Evolutionary conservation across 176 grass and related monocot species (phyloP), one percentile per base, ranked within the genome.

Genomic region (Thalia dealbata): DNA sequence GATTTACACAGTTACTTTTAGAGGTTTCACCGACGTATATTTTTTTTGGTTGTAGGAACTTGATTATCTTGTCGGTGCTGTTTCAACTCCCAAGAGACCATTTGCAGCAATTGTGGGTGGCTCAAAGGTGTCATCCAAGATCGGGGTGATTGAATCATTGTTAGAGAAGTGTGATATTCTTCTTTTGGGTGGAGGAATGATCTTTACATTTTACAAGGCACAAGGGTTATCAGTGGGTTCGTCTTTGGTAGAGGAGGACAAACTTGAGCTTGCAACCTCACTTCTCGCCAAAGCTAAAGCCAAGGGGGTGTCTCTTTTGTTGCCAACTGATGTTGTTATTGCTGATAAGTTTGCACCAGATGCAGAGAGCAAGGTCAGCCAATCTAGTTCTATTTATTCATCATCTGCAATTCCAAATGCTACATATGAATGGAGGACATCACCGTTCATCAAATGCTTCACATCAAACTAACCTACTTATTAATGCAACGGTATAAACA

Each of bases 161-260:
- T 79, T 91, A 72, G 88, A 81, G 52, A 91, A 91, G 69, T 87
- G 84, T 79, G 88, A 91, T 45, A 84, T 87, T 72, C 84, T 91
- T 74, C 81, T 91, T 76, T 73, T 91, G 76, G 88, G 88, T 46
- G 88, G 88, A 73, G 88, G 88, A 74, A 91, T 91, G 88, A 91
- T 91, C 75, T 91, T 91, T 72, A 91, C 88, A 65, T 91, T 91
- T 79, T 91, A 91, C 88, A 91, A 91, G 62, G 88, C 88, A 76
- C 88, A 91, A 79, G 84, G 88, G 26, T 75, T 86, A 15, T 79
- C 88, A 51, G 84, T 91, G 38, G 88, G 88, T 73, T 18, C 81
- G 76, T 91, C 88, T n/a, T 81, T 91, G 72, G 88, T 91, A 52
- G 88, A 91, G 76, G 78, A 87, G 41, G 88, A 91, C 69, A 91